Percentiles rank a stretch among this genome's conserved stretches.
Conservation (phyloP, 306 rosid genomes). For the Trichosanthes cucumerina region DNA sequence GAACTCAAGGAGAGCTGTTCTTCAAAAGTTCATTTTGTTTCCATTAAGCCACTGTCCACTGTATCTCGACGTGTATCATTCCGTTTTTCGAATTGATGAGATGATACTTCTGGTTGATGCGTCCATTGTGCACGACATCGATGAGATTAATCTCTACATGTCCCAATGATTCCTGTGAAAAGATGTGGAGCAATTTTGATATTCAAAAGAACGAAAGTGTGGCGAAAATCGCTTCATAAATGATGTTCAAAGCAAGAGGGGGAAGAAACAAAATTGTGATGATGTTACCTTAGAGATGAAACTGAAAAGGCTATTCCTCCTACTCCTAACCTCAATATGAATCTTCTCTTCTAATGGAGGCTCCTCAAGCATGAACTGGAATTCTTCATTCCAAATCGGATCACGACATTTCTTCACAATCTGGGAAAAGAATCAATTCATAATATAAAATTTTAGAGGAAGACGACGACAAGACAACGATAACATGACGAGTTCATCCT, state of each 20-base stretch:
- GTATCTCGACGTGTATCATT: conserved; percentile 57
- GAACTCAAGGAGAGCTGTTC: neutral
- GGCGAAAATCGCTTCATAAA: neutral
- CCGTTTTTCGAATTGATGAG: conserved; percentile 75
- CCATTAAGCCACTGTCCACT: conserved; percentile 52
- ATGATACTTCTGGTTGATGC: conserved; percentile 63
- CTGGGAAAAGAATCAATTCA: conserved; percentile 17
- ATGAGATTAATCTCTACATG: conserved; percentile 61
- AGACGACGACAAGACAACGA: neutral
- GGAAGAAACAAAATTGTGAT: neutral
- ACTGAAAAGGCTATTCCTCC: conserved; percentile 28
- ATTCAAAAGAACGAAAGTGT: neutral
- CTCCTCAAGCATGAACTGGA: conserved; percentile 86
- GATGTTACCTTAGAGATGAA: conserved; percentile 52
- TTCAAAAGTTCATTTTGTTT: neutral
- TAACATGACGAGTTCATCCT: neutral
- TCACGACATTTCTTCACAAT: conserved; percentile 55
- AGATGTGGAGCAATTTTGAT: neutral
- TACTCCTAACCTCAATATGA: conserved; percentile 58
- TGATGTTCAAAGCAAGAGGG: neutral
- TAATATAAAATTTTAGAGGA: neutral
- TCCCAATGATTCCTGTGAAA: conserved; percentile 59
- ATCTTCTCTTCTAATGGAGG: conserved; percentile 77
- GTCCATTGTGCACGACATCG: conserved; percentile 72
- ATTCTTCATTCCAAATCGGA: conserved; percentile 83